Evolutionary conservation across 192 early-diverging fungal genomes (phyloP), one percentile per base, ranked within the genome.

Genomic region (Backusella tuberculispora): DNA sequence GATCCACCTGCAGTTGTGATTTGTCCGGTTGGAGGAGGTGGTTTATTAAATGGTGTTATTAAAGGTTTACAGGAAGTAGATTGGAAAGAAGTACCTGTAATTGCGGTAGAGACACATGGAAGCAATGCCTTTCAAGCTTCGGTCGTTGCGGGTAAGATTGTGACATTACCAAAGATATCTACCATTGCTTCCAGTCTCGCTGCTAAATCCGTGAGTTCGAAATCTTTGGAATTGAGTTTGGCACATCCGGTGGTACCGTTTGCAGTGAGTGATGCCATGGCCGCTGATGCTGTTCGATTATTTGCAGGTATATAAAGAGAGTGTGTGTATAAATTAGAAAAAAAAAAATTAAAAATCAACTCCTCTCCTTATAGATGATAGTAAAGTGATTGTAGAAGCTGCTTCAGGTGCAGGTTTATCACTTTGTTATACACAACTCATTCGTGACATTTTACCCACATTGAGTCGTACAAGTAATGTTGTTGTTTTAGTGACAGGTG

Each of bases 61-160:
- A 81, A 84, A 29, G 92, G 92, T 0, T 76, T 89, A 12, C 85
- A 89, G 47, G 81, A 78, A 60, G 83, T 83, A 60, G 85, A 82
- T 0, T 92, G 92, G 92, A 75, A 84, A 47, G 81, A 88, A 78
- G 92, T 93, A 0, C 92, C 92, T 38, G 79, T 92, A 5, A 87
- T 93, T 80, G 90, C 92, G 2, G 89, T 90, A 7, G 92, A 93
- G 73, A 93, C 92, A 1, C 88, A 91, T 80, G 90, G 90, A 53
- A 89, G 88, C 56, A 91, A 91, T 77, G 85, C 88, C 9, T 92
- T 93, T 66, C 92, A 92, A 71, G 81, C 85, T 17, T 80, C 90
- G 12, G 85, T 90, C 17, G 75, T 89, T 66, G 82, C 81, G 44
- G 90, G 86, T 42, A 80, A 85, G 37, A 42, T 85, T 38, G 75